Base-by-base conservation (phyloP, 2,329 filamentous ascomycete genomes). In the Botrytis elliptica region DNA sequence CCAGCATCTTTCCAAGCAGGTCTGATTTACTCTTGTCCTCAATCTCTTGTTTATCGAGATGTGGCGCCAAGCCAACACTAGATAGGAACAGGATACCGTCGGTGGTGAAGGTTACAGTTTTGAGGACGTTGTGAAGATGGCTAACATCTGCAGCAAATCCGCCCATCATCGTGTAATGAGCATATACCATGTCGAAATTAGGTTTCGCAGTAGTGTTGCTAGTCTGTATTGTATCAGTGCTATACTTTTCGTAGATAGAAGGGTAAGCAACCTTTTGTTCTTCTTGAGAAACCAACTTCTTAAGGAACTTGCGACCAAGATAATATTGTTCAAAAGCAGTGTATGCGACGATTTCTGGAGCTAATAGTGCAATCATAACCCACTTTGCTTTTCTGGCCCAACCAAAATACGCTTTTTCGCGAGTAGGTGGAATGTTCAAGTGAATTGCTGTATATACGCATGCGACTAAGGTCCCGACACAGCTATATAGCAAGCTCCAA, bases 381-480 rank as follows among this genome's bases (percentile, higher is more conserved):
- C 75, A 76, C 73, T 75, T 40, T 40, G 38, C 38, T 40, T 40
- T 40, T 40, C 38, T 40, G 10, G 3, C 38, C 38, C 38, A 40
- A 12, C 38, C 38, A 40, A 40, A 12, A 40, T 40, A 40, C 38
- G 38, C 38, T 40, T 40, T 40, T 40, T 40, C 38, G 38, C 38
- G 10, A 40, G 38, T 40, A 16, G 42, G 55, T 16, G 74, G 72
- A 12, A 76, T 55, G 40, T 76, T 73, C 40, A 76, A 20, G 20
- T 75, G 72, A 22, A 75, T 74, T 4, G 75, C 70, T 1, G 70
- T 76, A n/a, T 74, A 76, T 1, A 75, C 68, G 38, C 75, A 76
- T 14, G 71, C n/a, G 1, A 72, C 4, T 1, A 76, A 49, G 7
- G 74, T 76, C 6, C 74, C 49, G 7, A 73, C 5, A 65, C 73